Evolutionary conservation across 2,329 filamentous ascomycete species (phyloP).

Genomic region (Aureobasidium sp.): DNA sequence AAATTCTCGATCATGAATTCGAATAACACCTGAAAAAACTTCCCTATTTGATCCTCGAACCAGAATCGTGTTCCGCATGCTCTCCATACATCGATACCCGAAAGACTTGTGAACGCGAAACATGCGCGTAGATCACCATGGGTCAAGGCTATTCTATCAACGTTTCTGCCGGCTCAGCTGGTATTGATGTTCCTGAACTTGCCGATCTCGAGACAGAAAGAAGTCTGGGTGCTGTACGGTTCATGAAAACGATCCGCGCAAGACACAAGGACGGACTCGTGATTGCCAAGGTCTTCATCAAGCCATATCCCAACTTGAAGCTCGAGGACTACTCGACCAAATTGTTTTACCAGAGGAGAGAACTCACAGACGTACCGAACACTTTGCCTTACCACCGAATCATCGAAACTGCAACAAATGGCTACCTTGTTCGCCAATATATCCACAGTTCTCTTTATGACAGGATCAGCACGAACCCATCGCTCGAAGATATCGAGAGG

Average conservation of each 20-base stretch:
- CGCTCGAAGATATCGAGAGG: slow-evolving; percentile 95
- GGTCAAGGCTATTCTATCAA: slow-evolving; percentile 95
- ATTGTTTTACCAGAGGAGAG: slow-evolving; percentile 55
- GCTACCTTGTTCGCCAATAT: slow-evolving; percentile 89
- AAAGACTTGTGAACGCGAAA: neutral
- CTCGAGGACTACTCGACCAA: slow-evolving; percentile 14
- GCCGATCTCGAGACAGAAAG: slow-evolving; percentile 87
- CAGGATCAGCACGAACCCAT: slow-evolving; percentile 89
- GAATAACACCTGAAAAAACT: neutral
- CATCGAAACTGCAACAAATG: slow-evolving; percentile 83
- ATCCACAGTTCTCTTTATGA: slow-evolving; percentile 97
- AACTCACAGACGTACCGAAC: slow-evolving; percentile 78
- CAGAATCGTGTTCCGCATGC: neutral
- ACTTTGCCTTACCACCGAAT: slow-evolving; percentile 84
- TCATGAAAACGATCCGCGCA: slow-evolving; percentile 94
- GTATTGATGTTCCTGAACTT: slow-evolving; percentile 89
- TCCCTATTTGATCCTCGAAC: neutral
- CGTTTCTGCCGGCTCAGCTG: slow-evolving; percentile 82
- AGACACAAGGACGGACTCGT: slow-evolving; percentile 85
- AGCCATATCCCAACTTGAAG: slow-evolving; percentile 57
- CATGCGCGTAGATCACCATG: slow-evolving; percentile 49
- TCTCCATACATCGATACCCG: neutral
- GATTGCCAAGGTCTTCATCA: slow-evolving; percentile 90
- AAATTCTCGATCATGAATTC: neutral
- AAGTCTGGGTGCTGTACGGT: slow-evolving; percentile 81